Base-by-base conservation (phyloP, 1,139 yeast species). In the Taphrina deformans region DNA sequence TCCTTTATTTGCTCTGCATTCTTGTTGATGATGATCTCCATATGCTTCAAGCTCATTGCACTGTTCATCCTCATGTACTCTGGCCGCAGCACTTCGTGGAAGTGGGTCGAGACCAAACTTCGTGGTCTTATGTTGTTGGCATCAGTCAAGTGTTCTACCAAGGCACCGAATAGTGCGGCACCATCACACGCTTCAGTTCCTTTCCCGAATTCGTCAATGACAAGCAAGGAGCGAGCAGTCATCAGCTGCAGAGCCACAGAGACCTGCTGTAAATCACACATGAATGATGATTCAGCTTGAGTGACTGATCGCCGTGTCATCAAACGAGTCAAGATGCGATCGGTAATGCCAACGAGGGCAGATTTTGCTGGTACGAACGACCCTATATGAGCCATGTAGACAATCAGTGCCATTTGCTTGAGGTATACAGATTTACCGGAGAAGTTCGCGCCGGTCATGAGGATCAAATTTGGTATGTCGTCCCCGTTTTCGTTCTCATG, bases 261-360 rank as follows among this genome's bases (percentile, higher is more conserved):
- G 40, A 97, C 93, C 73, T 93, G 99, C 69, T 93, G 80, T 98
- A 93, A 93, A 74, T 93, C 99, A 44, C 96, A 91, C 99, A 93
- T 93, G 72, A 93, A 93, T 0, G 84, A 77, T 66, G 84, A 80
- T 66, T 79, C 78, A 24, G 74, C 74, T 61, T 75, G 77, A 21
- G 77, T 75, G 0, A 81, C 71, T 5, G 80, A 77, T 67, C 82
- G 85, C 44, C 78, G 72, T 0, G 83, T 78, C 21, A 75, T 73
- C 1, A 93, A 97, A 72, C 99, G 85, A 12, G 98, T 95, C 69
- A 93, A 81, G 14, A 93, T 88, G 1, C 97, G 90, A 76, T 93
- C 99, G 69, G 91, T 90, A 1, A 93, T 80, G 6, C 92, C 85
- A 45, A 93, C 75, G 71, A 89, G 92, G 0, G 96, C 91, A 53